Base-by-base conservation (phyloP, 1,139 yeast genomes). In the Magnusiomyces magnusii region DNA sequence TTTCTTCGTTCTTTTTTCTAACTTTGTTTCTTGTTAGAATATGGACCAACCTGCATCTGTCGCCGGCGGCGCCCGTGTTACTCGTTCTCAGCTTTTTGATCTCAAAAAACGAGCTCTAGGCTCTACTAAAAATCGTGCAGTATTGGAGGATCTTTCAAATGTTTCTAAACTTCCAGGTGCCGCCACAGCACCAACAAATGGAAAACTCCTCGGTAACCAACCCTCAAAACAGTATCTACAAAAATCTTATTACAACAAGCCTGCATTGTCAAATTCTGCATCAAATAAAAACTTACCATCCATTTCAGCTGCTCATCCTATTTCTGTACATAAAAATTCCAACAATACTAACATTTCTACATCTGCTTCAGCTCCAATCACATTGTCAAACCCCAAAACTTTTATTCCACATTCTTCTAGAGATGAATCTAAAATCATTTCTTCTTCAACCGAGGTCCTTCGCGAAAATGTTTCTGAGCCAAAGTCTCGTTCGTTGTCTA, bases 101-200 rank as follows among this genome's bases (percentile, higher is more conserved):
- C 23, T 34, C 19, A 28, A 44, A 23, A 44, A 44, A 23, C 3
- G 49, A 19, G 49, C 49, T 17, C n/a, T 44, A 2, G 49, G 27
- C 3, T 13, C 36, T 31, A 25, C 49, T 23, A 52, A 52, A 24
- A 41, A 41, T 41, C 65, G 74, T 21, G 69, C 73, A 28, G 74
- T 73, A 7, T 62, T 71, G 39, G 73, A 71, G 2, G 74, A 71
- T 57, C 65, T 71, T 34, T 69, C 71, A 56, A 71, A 70, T 55
- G 68, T 68, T 44, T 61, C 63, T 42, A 67, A 66, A 42, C 59
- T 62, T 51, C 51, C 58, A 44, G 51, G 7, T 15, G 56, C 61
- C 58, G 24, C 57, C 57, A 47, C 60, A 52, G 44, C 34, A 28
- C 57, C 53, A 47, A 31, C 57, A 57, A 53, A 54, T 58, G 60